A percentile compares a stretch with the other conserved stretches of the same genome.
Conservation (phyloP, 2,329 filamentous ascomycete genomes). For the Lachnellula subtilissima region DNA sequence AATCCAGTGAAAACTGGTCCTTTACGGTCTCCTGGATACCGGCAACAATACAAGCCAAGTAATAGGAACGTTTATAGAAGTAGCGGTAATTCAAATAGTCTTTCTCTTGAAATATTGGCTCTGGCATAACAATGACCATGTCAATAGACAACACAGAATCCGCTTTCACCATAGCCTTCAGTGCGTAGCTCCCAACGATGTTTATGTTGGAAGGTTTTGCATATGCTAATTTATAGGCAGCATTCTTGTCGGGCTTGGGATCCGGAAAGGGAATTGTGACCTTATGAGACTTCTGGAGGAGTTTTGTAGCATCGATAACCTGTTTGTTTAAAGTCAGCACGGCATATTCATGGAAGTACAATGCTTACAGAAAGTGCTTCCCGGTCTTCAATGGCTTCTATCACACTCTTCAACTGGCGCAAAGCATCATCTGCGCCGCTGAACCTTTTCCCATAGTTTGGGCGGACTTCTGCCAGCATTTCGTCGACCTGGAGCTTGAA, state of each 20-base stretch:
- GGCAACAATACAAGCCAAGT: conserved; percentile 74
- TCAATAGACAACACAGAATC: conserved; percentile 62
- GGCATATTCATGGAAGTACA: not conserved
- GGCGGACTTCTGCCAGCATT: conserved; percentile 51
- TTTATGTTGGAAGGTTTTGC: conserved; percentile 73
- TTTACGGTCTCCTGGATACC: conserved; percentile 57
- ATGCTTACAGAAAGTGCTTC: conserved; percentile 40
- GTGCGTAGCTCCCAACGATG: conserved; percentile 80
- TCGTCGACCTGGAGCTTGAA: conserved; percentile 66
- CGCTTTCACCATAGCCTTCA: conserved; percentile 66
- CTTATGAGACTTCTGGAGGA: conserved; percentile 61
- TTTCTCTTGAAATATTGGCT: conserved; percentile 79
- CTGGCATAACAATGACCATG: conserved; percentile 82
- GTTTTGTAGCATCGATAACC: conserved; percentile 64
- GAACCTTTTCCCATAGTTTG: conserved; percentile 53
- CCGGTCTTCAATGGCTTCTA: conserved; percentile 51
- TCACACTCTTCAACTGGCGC: conserved; percentile 48
- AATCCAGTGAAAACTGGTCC: conserved; percentile 53
- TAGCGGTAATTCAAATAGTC: conserved; percentile 91
- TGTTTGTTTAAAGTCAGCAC: conserved; percentile 30
- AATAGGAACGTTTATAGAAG: conserved; percentile 92
- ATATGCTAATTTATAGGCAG: conserved; percentile 78
- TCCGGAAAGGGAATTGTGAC: conserved; percentile 78
- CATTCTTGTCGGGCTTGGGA: conserved; percentile 70
- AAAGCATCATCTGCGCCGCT: conserved; percentile 48